A percentile compares a stretch with the other conserved stretches of the same genome.
Evolutionary conservation across 306 rosid species (phyloP).

Genomic region (Medicago arabica): DNA sequence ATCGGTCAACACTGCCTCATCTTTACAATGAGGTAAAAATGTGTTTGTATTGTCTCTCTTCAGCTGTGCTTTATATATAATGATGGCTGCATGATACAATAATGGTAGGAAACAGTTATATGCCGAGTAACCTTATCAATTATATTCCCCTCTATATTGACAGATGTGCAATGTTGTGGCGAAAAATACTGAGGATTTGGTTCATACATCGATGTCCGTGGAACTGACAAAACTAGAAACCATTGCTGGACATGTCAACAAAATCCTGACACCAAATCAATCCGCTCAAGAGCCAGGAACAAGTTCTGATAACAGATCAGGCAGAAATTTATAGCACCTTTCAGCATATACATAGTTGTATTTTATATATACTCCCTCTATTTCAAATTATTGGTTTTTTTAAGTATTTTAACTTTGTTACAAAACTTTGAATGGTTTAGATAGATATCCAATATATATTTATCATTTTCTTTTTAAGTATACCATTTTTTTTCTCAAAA

Average conservation of each 20-base stretch:
- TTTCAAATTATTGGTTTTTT: neutral
- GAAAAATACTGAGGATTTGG: conserved; percentile 48
- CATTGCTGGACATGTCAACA: conserved; percentile 55
- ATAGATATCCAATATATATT: no score
- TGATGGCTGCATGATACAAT: conserved; percentile 4
- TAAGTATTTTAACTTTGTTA: neutral
- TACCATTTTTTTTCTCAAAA: neutral
- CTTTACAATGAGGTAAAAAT: conserved; percentile 78
- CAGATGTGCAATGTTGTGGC: conserved; percentile 80
- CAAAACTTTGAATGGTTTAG: neutral
- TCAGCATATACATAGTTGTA: conserved; percentile 6
- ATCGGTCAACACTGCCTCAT: conserved; percentile 61
- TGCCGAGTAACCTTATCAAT: conserved; percentile 22
- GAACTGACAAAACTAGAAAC: conserved; percentile 50
- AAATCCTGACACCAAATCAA: conserved; percentile 54
- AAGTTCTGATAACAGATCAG: conserved; percentile 40
- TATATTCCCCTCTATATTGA: conserved; percentile 31
- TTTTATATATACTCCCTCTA: neutral
- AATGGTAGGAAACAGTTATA: neutral
- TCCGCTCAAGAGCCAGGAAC: conserved; percentile 34
- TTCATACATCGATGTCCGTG: conserved; percentile 45
- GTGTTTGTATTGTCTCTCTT: neutral
- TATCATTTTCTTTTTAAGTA: neutral
- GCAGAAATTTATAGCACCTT: no score
- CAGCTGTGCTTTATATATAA: neutral